Base-by-base conservation (phyloP, 2,329 filamentous ascomycete genomes). In the Penicillium paneum region DNA sequence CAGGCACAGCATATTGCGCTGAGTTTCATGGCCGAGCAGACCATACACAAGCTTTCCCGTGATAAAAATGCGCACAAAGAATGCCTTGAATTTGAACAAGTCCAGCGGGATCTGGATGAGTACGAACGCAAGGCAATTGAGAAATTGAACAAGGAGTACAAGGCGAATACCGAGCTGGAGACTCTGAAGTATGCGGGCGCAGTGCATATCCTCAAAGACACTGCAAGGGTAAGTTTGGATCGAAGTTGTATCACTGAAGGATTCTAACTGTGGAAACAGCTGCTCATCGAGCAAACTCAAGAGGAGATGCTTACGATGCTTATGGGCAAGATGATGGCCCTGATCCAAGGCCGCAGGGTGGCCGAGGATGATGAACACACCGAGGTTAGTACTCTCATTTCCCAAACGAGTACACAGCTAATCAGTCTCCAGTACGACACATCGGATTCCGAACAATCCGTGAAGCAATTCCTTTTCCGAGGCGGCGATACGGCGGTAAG, bases 61-160 rank as follows among this genome's bases (percentile, higher is more conserved):
- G 75, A 78, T 46, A 72, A 74, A 49, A 73, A 72, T 41, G 70
- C 68, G 11, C 74, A 78, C 59, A 69, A 67, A 45, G 66, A 71
- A 8, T 70, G 71, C 5, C 69, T 71, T 2, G 73, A 77, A 57
- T 76, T 70, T 49, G 61, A 71, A 5, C 66, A 72, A 49, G 60
- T 77, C 31, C 62, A 71, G 45, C 56, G 59, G 29, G 67, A 67
- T 17, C 61, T 78, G 31, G 47, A 60, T 48, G 46, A 63, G 57
- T 35, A 62, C 69, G 43, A 64, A 65, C 32, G 57, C 60, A 58
- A 66, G 63, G 54, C 59, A 66, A 53, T 69, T 65, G 11, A 46
- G 62, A 48, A 35, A 21, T 54, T 74, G 40, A 63, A 64, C 29
- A 62, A 59, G 15, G 68, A 76, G 52, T 72, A 72, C 34, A 64